Percentiles rank a stretch among this genome's conserved stretches.
phyloP scores from a whole-genome alignment of 306 rosid species.

The Lupinus albus region DNA sequence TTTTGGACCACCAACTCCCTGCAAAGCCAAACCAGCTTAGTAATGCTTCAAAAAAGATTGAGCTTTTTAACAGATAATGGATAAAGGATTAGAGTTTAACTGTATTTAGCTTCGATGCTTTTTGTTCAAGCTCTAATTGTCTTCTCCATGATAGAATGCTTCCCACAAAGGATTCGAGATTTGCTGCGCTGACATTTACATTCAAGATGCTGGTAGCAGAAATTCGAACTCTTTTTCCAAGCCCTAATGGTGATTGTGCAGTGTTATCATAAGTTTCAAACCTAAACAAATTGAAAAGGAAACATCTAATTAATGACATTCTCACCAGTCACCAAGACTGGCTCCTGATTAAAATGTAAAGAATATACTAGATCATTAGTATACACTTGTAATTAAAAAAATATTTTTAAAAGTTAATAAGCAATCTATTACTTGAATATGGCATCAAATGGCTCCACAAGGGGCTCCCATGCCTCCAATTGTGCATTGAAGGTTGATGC shows the following conservation, averaged over 20 bases:
- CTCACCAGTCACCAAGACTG: conserved; percentile 29
- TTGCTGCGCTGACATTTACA: conserved; percentile 86
- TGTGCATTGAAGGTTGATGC: conserved; percentile 94
- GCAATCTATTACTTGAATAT: conserved; percentile 76
- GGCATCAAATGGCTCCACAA: conserved; percentile 97
- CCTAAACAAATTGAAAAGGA: conserved; percentile 54
- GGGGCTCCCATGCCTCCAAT: conserved; percentile 98
- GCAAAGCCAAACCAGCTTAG: conserved; percentile 44
- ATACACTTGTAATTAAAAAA: conserved; percentile 9
- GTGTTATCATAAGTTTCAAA: conserved; percentile 83
- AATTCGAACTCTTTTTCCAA: conserved; percentile 82
- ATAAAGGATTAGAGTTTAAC: conserved; percentile 45
- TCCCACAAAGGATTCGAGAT: conserved; percentile 75
- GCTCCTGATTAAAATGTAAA: conserved; percentile 25
- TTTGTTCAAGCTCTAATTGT: conserved; percentile 85
- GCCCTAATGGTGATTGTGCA: conserved; percentile 58
- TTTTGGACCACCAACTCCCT: conserved; percentile 62
- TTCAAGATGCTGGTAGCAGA: conserved; percentile 87
- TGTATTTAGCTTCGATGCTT: conserved; percentile 68
- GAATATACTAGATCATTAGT: conserved; percentile 17
- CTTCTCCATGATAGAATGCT: conserved; percentile 86
- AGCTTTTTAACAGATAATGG: conserved; percentile 33
- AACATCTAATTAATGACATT: conserved; percentile 25
- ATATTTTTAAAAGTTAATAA: conserved; percentile 11
- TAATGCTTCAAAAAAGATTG: conserved; percentile 29